Conservation (phyloP, 108 stramenopile species). For the Parmales sp. region DNA sequence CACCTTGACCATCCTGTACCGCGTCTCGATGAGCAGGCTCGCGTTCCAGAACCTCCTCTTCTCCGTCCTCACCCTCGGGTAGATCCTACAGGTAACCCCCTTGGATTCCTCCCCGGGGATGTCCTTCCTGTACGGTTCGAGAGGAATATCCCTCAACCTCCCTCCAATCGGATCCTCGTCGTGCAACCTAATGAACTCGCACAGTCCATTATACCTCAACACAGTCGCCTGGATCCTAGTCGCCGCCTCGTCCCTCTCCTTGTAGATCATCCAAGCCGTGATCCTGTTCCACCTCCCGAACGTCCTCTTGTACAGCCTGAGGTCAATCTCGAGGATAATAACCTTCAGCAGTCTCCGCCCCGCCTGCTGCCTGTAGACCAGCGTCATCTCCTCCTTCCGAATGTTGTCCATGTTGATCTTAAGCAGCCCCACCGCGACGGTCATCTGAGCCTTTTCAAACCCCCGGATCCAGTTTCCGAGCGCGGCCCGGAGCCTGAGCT, state of each 20-base stretch:
- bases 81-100: background rate
- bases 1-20: background rate
- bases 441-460: constrained; percentile 1
- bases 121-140: background rate
- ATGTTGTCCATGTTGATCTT: background rate
- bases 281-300: background rate
- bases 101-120: background rate
- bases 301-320: background rate
- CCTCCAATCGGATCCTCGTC: constrained; percentile 1
- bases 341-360: constrained; percentile 9
- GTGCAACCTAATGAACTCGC: background rate
- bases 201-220: background rate
- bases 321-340: background rate
- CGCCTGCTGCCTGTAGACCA: background rate
- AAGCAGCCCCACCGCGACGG: background rate
- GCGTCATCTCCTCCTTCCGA: background rate
- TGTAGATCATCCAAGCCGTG: background rate
- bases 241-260: background rate
- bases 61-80: background rate
- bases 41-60: constrained; percentile 10
- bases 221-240: background rate
- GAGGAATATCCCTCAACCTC: background rate
- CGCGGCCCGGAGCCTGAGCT: background rate
- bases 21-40: background rate
- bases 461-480: constrained; percentile 7